Percentiles rank a stretch among this genome's conserved stretches.
These are phyloP conservation scores for Phytophthora gonapodyides DNA, from an alignment of 352 stramenopile genomes.

Conservation along the genomic window DNA sequence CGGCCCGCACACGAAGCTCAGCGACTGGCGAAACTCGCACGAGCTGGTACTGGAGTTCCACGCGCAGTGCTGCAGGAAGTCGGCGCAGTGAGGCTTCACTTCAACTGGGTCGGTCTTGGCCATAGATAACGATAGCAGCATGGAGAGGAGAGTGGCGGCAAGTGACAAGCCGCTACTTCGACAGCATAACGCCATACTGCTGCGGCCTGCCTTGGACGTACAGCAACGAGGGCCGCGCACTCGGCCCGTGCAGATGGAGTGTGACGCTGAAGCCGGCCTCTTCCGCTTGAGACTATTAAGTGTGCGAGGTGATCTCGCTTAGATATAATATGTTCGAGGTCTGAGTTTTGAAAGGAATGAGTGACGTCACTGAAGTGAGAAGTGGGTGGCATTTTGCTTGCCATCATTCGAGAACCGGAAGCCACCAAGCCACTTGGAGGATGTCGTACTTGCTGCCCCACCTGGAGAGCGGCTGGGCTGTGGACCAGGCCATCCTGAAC, in stretches of 20 bases:
- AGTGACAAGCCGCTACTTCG: too few relatives aligned
- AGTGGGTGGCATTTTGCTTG: constrained; percentile 1
- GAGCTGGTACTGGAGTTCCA: constrained; percentile 58
- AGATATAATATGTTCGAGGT: background rate
- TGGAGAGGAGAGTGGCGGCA: constrained; percentile 6
- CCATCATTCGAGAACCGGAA: constrained; percentile 1
- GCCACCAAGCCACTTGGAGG: background rate
- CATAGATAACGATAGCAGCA: background rate
- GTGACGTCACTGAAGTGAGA: constrained; percentile 9
- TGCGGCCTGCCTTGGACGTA: too few relatives aligned
- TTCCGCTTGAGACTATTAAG: too few relatives aligned
- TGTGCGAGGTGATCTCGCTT: background rate
- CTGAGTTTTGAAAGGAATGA: background rate
- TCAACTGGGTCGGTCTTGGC: constrained; percentile 2
- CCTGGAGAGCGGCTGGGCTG: constrained; percentile 96
- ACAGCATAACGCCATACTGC: background rate
- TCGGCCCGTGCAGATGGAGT: background rate
- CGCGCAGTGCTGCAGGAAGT: constrained; percentile 47
- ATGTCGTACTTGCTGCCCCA: constrained; percentile 99
- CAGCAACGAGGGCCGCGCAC: background rate
- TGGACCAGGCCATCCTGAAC: constrained; percentile 99
- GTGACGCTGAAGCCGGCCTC: background rate
- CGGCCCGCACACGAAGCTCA: constrained; percentile 51
- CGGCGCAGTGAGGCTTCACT: constrained; percentile 40
- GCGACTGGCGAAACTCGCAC: constrained; percentile 51